phyloP scores from a whole-genome alignment of 129 eudicot species.

The carrot (Daucus carota) region DNA sequence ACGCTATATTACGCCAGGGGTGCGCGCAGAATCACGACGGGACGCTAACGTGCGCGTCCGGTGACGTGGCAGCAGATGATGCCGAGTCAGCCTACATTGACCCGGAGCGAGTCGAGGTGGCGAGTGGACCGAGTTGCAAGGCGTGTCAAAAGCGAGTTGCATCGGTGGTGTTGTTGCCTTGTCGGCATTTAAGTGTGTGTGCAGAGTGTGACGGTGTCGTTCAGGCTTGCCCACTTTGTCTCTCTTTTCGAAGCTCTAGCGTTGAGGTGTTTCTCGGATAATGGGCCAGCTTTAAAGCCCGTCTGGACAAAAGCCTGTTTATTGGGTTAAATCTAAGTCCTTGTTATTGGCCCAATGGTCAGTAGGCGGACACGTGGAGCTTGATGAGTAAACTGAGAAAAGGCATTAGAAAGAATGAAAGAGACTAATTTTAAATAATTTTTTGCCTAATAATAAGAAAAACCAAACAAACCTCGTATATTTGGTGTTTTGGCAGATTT shows the following conservation, averaged over 20 bases:
- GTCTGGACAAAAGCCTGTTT: conserved; percentile 1
- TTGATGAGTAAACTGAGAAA: background rate
- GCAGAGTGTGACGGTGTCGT: conserved; percentile 56
- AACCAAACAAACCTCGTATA: background rate
- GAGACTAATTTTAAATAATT: background rate
- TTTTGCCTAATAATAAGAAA: conserved; percentile 3
- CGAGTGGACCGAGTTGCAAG: conserved; percentile 52
- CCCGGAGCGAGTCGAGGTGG: conserved; percentile 42
- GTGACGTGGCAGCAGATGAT: conserved; percentile 39
- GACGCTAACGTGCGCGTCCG: conserved; percentile 9
- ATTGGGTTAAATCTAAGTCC: background rate
- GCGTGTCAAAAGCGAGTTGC: conserved; percentile 61
- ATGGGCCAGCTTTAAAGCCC: conserved; percentile 14
- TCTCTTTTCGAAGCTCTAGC: conserved; percentile 45
- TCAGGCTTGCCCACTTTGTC: conserved; percentile 52
- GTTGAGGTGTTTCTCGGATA: conserved; percentile 52
- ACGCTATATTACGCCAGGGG: conserved; percentile 37
- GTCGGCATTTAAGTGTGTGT: conserved; percentile 67
- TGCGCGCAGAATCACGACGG: conserved; percentile 19
- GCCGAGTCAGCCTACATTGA: conserved; percentile 60
- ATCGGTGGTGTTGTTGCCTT: conserved; percentile 64
- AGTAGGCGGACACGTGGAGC: conserved; percentile 13
- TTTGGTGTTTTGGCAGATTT: background rate
- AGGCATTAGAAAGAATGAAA: conserved; percentile 10
- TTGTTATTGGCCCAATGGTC: background rate